Percentiles rank a stretch among this genome's conserved stretches.
Evolutionary conservation across 2,329 filamentous ascomycete genomes (phyloP).

Genomic region (Cladorrhinum sp.): DNA sequence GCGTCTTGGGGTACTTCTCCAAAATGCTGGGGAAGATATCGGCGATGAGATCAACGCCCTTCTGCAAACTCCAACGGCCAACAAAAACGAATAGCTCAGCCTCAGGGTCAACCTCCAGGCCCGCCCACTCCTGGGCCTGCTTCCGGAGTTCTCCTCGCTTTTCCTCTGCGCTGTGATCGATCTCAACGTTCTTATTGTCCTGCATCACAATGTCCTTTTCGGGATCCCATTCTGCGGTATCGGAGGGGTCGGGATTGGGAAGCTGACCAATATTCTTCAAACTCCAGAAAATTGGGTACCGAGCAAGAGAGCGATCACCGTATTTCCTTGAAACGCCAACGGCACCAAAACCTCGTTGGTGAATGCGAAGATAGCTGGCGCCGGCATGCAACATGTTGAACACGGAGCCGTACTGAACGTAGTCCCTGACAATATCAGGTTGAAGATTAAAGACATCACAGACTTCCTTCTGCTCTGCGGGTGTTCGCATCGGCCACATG

Average conservation of each 20-base stretch:
- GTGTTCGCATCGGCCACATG: slow-evolving; percentile 63
- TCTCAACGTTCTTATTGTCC: slow-evolving; percentile 41
- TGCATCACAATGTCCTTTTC: slow-evolving; percentile 45
- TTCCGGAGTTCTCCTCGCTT: slow-evolving; percentile 51
- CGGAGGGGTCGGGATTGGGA: slow-evolving; percentile 64
- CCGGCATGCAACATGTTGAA: slow-evolving; percentile 68
- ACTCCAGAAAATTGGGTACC: slow-evolving; percentile 69
- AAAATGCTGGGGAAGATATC: slow-evolving; percentile 63
- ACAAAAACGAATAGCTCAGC: slow-evolving; percentile 67
- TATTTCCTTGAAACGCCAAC: slow-evolving; percentile 68
- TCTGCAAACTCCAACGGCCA: slow-evolving; percentile 67
- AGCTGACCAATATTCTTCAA: slow-evolving; percentile 59
- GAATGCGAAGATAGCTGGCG: slow-evolving; percentile 61
- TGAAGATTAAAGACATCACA: slow-evolving; percentile 63
- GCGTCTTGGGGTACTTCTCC: slow-evolving; percentile 56
- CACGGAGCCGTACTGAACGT: slow-evolving; percentile 66
- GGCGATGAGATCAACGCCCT: slow-evolving; percentile 65
- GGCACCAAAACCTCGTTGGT: slow-evolving; percentile 65
- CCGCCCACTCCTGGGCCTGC: slow-evolving; percentile 66
- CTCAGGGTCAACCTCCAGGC: slow-evolving; percentile 56
- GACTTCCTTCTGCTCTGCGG: slow-evolving; percentile 60
- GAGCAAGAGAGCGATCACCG: slow-evolving; percentile 61
- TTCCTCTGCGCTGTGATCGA: slow-evolving; percentile 55
- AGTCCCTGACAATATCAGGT: slow-evolving; percentile 53
- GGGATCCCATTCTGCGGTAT: slow-evolving; percentile 57